Evolutionary conservation across 1,284 basidiomycete genomes (phyloP).

Genomic region (Schizophyllum amplum): DNA sequence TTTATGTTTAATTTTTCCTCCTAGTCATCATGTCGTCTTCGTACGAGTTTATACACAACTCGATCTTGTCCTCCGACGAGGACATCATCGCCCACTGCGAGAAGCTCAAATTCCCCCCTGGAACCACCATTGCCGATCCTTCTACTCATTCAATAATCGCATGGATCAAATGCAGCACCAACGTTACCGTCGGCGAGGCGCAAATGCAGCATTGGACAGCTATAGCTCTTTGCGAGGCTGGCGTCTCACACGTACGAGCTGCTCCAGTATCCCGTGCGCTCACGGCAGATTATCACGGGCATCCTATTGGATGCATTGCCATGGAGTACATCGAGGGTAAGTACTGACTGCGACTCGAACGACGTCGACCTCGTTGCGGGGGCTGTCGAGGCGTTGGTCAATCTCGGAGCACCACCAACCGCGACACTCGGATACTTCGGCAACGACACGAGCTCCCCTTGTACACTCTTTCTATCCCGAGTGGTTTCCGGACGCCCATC

Average conservation of each 20-base stretch:
- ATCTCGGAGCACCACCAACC: constrained; percentile 2
- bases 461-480: not conserved
- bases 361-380: constrained; percentile 8
- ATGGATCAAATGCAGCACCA: constrained; percentile 12
- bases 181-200: constrained; percentile 11
- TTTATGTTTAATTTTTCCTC: not conserved
- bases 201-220: constrained; percentile 10
- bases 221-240: constrained; percentile 2
- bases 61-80: not conserved
- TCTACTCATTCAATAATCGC: constrained; percentile 1
- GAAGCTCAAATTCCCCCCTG: not conserved
- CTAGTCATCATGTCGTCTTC: not conserved
- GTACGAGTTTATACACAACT: not conserved
- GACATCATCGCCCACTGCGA: not conserved
- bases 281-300: not conserved
- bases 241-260: not conserved
- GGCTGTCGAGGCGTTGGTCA: constrained; percentile 10
- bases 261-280: constrained; percentile 7
- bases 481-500: not conserved
- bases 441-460: not conserved
- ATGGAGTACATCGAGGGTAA: constrained; percentile 13
- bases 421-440: constrained; percentile 5
- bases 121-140: not conserved
- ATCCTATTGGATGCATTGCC: constrained; percentile 7
- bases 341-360: constrained; percentile 7